A percentile compares a stretch with the other conserved stretches of the same genome.
These are phyloP conservation scores for Septoria petroselini DNA, from an alignment of 2,329 filamentous ascomycete genomes.

Conservation along the genomic window DNA sequence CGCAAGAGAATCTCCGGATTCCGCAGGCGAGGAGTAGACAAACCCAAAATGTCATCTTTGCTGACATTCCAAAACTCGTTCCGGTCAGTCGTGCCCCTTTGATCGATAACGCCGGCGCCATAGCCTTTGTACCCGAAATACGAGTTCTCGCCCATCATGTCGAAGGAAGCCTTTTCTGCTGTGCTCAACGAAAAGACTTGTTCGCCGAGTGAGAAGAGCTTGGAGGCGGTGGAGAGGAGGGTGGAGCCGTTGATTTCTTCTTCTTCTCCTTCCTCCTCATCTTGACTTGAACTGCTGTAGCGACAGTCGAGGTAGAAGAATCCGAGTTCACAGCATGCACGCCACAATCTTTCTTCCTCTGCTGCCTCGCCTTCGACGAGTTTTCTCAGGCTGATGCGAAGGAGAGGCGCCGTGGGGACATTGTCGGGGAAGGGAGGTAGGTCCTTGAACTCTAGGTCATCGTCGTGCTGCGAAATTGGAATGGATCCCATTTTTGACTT, in stretches of 20 bases:
- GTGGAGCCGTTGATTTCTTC: conserved; percentile 37
- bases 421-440: conserved; percentile 44
- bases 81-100: conserved; percentile 48
- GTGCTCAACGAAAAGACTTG: conserved; percentile 49
- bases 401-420: conserved; percentile 45
- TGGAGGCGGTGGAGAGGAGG: conserved; percentile 46
- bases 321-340: conserved; percentile 44
- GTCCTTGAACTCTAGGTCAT: conserved; percentile 17
- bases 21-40: conserved; percentile 35
- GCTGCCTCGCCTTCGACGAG: conserved; percentile 38
- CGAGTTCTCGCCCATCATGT: conserved; percentile 49
- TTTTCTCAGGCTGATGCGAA: conserved; percentile 42
- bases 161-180: conserved; percentile 55
- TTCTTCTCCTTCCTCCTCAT: not conserved
- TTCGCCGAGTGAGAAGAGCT: conserved; percentile 48
- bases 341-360: conserved; percentile 40
- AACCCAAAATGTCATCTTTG: conserved; percentile 52
- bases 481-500: conserved; percentile 22
- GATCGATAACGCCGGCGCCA: conserved; percentile 44
- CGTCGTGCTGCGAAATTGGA: not conserved
- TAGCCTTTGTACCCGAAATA: conserved; percentile 52
- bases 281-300: not conserved
- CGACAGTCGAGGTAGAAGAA: conserved; percentile 58
- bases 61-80: conserved; percentile 58
- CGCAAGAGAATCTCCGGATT: conserved; percentile 43